A percentile compares a stretch with the other conserved stretches of the same genome.
phyloP scores from a whole-genome alignment of 192 early-diverging fungal genomes.

The Mortierella claussenii region DNA sequence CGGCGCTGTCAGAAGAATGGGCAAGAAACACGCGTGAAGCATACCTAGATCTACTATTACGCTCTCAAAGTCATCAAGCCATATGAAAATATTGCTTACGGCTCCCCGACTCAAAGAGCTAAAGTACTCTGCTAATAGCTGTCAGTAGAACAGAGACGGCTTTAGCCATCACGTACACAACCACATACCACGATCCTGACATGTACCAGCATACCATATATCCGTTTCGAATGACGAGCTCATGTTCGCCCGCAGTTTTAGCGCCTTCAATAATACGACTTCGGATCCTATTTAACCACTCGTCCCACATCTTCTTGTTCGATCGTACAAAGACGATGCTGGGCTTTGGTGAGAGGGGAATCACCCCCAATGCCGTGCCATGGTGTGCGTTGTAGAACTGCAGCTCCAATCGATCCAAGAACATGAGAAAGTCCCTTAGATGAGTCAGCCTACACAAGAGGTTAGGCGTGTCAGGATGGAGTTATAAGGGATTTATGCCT shows the following conservation, averaged over 20 bases:
- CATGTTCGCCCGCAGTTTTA: conserved; percentile 55
- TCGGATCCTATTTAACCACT: conserved; percentile 80
- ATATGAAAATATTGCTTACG: conserved; percentile 37
- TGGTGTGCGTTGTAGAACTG: conserved; percentile 74
- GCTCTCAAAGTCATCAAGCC: conserved; percentile 54
- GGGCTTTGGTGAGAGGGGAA: conserved; percentile 70
- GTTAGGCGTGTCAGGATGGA: too few species aligned
- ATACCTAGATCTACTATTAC: conserved; percentile 53
- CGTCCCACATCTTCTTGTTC: conserved; percentile 78
- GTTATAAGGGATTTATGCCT: too few species aligned
- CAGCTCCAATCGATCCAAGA: conserved; percentile 80
- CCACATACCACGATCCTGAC: too few species aligned
- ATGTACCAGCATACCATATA: conserved; percentile 41
- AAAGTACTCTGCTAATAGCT: conserved; percentile 45
- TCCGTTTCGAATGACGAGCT: conserved; percentile 52
- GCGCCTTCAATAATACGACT: conserved; percentile 61
- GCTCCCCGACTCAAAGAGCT: conserved; percentile 41
- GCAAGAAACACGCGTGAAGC: too few species aligned
- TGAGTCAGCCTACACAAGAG: conserved; percentile 15
- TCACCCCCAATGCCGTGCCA: conserved; percentile 63
- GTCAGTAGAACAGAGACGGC: not conserved
- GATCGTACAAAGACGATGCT: conserved; percentile 77
- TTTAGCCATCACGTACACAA: too few species aligned
- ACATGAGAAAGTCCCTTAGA: conserved; percentile 59
- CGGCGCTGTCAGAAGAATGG: too few species aligned